A percentile compares a stretch with the other conserved stretches of the same genome.
These are phyloP conservation scores for Gentiana macrophylla DNA, from an alignment of 257 asterid species.

Conservation along the genomic window DNA sequence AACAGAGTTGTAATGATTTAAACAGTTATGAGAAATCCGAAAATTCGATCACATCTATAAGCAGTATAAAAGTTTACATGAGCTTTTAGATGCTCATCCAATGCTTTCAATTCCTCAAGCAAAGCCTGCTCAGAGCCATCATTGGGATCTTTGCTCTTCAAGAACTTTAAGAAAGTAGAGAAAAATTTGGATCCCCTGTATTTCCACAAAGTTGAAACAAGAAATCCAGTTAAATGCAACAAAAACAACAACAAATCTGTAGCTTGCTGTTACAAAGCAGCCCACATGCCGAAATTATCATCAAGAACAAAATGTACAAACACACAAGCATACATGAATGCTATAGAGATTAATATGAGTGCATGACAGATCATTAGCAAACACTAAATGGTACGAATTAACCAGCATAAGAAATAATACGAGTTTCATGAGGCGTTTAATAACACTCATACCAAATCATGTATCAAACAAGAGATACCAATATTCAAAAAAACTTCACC, in stretches of 20 bases:
- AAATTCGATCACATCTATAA: neutral
- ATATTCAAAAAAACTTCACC: no score
- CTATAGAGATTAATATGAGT: no score
- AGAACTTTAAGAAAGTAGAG: constrained; percentile 50
- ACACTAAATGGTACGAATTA: no score
- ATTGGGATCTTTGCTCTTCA: constrained; percentile 67
- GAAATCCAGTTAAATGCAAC: neutral
- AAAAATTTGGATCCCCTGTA: constrained; percentile 62
- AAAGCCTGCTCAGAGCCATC: constrained; percentile 69
- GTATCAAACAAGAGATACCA: no score
- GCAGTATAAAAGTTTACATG: constrained; percentile 30
- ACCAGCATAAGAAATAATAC: no score
- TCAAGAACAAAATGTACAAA: no score
- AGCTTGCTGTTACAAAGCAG: neutral
- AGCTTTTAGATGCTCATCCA: constrained; percentile 61
- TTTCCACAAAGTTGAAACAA: neutral
- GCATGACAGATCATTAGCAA: no score
- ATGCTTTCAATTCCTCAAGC: constrained; percentile 51
- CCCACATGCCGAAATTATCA: no score
- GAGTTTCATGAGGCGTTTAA: no score
- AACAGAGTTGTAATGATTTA: neutral
- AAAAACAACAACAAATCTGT: neutral
- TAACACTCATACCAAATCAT: no score
- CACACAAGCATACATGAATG: no score
- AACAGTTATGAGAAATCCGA: neutral